Base-by-base conservation (phyloP, 331 rosid genomes). In the Malus hybrid region DNA sequence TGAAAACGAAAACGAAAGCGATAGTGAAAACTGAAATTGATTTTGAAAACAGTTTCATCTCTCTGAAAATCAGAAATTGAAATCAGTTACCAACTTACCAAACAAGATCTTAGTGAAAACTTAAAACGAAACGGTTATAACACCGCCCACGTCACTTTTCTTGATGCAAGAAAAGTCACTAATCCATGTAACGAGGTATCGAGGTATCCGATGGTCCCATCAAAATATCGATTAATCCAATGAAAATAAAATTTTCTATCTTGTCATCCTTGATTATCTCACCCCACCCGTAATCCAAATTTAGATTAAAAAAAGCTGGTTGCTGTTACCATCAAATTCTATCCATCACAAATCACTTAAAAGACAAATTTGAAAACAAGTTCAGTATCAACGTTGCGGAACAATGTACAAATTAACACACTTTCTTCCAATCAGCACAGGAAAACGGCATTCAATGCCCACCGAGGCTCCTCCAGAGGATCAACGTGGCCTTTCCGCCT, bases 381-480 rank as follows among this genome's bases (percentile, higher is more conserved):
- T 54, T 39, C 54, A 71, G 83, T 78, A 81, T 70, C 80, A 73
- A 78, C 77, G 73, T 52, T 54, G 42, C 13, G 19, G 36, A 76
- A 76, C 69, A 80, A 86, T 79, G 65, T 81, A 81, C 73, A 73
- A 76, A 68, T 75, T 76, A 86, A 73, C 87, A 78, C 73, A 71
- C 82, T 83, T 73, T 86, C 50, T 71, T 71, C 34, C 33, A 78
- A 83, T 83, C 80, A 83, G 77, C 85, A 73, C 70, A 82, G 72
- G 75, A 62, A 82, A 84, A 85, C 79, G 85, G 81, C 93, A 88
- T 74, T 78, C 70, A 73, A 50, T 42, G 74, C 76, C 83, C 79
- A 69, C 13, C 46, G 13, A 39, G 46, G 70, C 71, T 69, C 77
- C 71, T 77, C 27, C 42, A 31, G 36, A 67, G 48, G 63, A 74